A percentile compares a stretch with the other conserved stretches of the same genome.
These are phyloP conservation scores for Polygonum maritimum DNA, from an alignment of 148 eudicot genomes.

Conservation along the genomic window DNA sequence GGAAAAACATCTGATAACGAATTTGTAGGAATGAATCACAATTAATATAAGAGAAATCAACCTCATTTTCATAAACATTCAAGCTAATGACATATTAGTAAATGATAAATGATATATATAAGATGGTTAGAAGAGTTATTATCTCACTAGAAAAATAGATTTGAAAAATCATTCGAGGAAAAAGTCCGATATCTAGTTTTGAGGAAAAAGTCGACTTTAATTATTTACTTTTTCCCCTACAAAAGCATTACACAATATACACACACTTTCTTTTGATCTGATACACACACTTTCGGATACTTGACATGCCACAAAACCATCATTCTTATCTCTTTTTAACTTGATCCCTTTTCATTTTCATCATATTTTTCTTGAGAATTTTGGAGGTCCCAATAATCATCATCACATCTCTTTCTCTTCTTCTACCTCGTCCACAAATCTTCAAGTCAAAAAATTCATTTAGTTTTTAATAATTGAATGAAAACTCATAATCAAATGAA, in stretches of 20 bases:
- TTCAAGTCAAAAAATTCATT: background rate
- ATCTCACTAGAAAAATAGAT: background rate
- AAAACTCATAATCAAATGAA: background rate
- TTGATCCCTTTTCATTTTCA: background rate
- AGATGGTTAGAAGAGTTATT: no score
- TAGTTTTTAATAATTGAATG: background rate
- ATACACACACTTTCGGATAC: background rate
- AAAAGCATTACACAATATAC: background rate
- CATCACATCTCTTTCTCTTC: background rate
- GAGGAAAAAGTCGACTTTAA: background rate
- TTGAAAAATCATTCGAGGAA: background rate
- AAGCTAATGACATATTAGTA: no score
- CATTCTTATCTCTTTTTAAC: background rate
- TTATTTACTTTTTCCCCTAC: background rate
- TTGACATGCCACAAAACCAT: background rate
- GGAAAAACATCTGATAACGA: no score
- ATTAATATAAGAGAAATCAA: no score
- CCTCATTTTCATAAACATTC: no score
- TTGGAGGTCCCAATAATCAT: conserved; percentile 5
- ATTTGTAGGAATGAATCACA: no score
- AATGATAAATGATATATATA: no score
- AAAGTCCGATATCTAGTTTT: background rate
- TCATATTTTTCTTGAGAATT: background rate
- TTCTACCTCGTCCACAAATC: conserved; percentile 4
- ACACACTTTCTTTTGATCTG: no score